Evolutionary conservation across 352 stramenopile genomes (phyloP).

Genomic region (Hyaloperonospora arabidopsidis): DNA sequence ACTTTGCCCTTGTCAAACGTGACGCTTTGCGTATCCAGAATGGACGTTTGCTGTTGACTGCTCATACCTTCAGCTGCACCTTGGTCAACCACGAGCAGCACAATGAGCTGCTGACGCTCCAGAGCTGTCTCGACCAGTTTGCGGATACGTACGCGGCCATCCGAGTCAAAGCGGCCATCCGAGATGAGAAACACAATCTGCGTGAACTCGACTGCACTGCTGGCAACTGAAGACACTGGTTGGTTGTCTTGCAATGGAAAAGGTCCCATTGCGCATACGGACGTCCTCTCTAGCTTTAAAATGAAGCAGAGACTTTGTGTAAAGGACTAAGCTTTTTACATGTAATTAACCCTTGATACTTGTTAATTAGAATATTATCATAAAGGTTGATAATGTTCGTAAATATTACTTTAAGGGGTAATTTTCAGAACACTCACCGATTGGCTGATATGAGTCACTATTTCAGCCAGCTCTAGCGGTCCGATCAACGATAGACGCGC

Average conservation of each 20-base stretch:
- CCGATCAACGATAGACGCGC: too few relatives aligned
- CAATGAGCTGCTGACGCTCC: constrained; percentile 96
- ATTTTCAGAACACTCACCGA: too few relatives aligned
- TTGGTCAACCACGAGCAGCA: constrained; percentile 97
- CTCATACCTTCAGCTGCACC: constrained; percentile 23
- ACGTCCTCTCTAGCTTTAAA: constrained; percentile 99
- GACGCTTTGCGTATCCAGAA: constrained; percentile 98
- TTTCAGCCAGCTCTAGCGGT: too few relatives aligned
- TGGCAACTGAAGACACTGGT: constrained; percentile 37
- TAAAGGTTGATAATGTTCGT: too few relatives aligned
- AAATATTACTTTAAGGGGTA: too few relatives aligned
- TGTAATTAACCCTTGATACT: too few relatives aligned
- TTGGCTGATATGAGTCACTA: too few relatives aligned
- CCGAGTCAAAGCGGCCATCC: constrained; percentile 97
- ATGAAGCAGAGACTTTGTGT: constrained; percentile 95
- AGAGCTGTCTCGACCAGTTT: constrained; percentile 94
- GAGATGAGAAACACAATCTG: constrained; percentile 99
- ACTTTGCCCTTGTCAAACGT: constrained; percentile 94
- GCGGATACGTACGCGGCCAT: constrained; percentile 90
- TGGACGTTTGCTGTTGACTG: constrained; percentile 80
- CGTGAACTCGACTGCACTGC: constrained; percentile 79
- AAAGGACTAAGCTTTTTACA: too few relatives aligned
- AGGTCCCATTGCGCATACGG: constrained; percentile 99
- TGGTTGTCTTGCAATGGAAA: constrained; percentile 99
- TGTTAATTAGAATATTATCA: too few relatives aligned